Conservation (phyloP, 208 protist species). For the Acanthamoeba royreba region DNA sequence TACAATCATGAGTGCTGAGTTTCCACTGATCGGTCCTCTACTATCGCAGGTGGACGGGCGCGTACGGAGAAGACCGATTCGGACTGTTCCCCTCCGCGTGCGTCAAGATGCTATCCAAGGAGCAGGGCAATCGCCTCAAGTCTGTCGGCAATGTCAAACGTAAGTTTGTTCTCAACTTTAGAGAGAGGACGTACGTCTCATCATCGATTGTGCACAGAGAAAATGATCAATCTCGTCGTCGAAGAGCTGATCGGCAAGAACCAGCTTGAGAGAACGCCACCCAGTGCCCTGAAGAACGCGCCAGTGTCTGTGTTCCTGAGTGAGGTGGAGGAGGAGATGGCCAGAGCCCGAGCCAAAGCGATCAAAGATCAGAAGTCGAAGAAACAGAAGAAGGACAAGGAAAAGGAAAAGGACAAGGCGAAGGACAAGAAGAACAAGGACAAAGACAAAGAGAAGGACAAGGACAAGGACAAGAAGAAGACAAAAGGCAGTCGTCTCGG, state of each 20-base stretch:
- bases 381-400: background rate
- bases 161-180: background rate
- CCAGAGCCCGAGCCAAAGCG: background rate
- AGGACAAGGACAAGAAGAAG: no score
- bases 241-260: background rate
- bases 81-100: background rate
- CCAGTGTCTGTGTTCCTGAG: no score
- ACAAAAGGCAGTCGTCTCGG: background rate
- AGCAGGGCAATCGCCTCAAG: background rate
- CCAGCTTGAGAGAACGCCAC: background rate
- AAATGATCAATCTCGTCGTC: background rate
- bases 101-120: background rate
- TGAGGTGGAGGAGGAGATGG: no score
- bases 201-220: background rate
- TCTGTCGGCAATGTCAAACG: background rate
- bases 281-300: no score
- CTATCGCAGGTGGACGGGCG: constrained; percentile 35
- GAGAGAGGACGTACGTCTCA: no score
- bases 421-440: no score
- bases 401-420: background rate
- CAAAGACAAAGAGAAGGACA: background rate
- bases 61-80: background rate
- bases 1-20: no score
- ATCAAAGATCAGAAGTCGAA: background rate
- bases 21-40: no score